These are phyloP conservation scores for Debaryomyces psychrophilus DNA, from an alignment of 1,139 yeast species.

Conservation along the genomic window DNA sequence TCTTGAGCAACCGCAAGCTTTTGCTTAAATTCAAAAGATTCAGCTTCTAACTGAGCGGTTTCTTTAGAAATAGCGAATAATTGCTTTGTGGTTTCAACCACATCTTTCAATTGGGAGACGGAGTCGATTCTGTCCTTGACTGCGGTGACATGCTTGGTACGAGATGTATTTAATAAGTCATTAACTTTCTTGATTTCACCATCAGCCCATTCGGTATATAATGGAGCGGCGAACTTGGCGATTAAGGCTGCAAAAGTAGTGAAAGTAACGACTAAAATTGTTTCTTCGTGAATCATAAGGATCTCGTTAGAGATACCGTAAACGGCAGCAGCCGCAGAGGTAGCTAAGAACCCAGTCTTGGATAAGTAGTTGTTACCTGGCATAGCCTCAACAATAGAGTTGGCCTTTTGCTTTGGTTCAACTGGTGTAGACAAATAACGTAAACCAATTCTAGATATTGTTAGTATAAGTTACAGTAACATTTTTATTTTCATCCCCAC, in stretches of 20 bases:
- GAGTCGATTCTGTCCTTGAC: constrained; percentile 89
- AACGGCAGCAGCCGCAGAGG: constrained; percentile 90
- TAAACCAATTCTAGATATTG: constrained; percentile 51
- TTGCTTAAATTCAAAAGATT: constrained; percentile 91
- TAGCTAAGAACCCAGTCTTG: constrained; percentile 94
- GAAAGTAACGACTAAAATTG: constrained; percentile 82
- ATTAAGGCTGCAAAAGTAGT: constrained; percentile 72
- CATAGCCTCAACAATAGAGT: constrained; percentile 84
- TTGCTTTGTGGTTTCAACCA: constrained; percentile 87
- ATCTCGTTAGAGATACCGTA: constrained; percentile 94
- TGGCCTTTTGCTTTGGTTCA: constrained; percentile 92
- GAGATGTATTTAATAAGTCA: constrained; percentile 81
- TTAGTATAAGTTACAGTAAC: constrained; percentile 21
- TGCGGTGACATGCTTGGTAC: constrained; percentile 87
- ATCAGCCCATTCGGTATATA: constrained; percentile 93
- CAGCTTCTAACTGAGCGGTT: constrained; percentile 93
- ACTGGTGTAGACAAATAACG: constrained; percentile 67
- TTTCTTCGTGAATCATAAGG: constrained; percentile 91
- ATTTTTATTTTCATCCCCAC: background rate
- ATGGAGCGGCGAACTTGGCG: constrained; percentile 90
- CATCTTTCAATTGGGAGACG: constrained; percentile 88
- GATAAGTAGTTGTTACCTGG: constrained; percentile 90
- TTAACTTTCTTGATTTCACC: constrained; percentile 85
- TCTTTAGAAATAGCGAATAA: constrained; percentile 93
- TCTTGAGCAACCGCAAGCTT: constrained; percentile 81